Percentiles rank a stretch among this genome's conserved stretches.
Evolutionary conservation across 768 basidiomycete species (phyloP).

Genomic region (Gelatoporia subvermispora): DNA sequence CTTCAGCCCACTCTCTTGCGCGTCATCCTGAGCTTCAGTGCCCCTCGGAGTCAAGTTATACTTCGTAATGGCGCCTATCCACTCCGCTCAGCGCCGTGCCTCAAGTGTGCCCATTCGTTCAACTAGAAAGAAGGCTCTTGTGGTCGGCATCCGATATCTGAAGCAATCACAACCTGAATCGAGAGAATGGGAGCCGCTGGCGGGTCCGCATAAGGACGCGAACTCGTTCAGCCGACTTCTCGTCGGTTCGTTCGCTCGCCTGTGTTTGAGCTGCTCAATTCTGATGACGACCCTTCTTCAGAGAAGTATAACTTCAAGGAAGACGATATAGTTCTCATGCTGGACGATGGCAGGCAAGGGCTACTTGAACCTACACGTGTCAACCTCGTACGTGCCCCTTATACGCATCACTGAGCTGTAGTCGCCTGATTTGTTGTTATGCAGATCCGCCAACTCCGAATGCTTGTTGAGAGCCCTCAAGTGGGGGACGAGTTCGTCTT

Average conservation of each 20-base stretch:
- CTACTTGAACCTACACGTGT: not conserved
- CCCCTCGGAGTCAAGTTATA: too few species aligned
- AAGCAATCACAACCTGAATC: too few species aligned
- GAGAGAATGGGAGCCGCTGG: not conserved
- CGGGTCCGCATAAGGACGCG: not conserved
- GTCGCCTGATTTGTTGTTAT: not conserved
- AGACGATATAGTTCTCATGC: slow-evolving; percentile 10
- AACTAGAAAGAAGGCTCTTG: not conserved
- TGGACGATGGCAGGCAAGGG: not conserved
- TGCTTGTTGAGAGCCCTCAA: slow-evolving; percentile 7
- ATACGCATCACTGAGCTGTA: not conserved
- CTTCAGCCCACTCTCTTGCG: too few species aligned
- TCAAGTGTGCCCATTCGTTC: not conserved
- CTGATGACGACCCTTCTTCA: not conserved
- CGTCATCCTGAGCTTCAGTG: too few species aligned
- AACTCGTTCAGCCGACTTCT: not conserved
- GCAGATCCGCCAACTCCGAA: slow-evolving; percentile 9
- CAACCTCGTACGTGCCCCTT: slow-evolving; percentile 1
- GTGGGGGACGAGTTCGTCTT: slow-evolving; percentile 13
- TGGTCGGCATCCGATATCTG: not conserved
- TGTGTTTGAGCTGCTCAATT: too few species aligned
- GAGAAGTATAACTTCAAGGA: slow-evolving; percentile 8
- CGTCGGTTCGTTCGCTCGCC: too few species aligned
- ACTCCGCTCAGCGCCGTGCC: not conserved
- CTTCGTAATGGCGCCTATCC: not conserved